These are phyloP conservation scores for Trichothecium sympodiale DNA, from an alignment of 2,329 filamentous ascomycete genomes.

Conservation along the genomic window DNA sequence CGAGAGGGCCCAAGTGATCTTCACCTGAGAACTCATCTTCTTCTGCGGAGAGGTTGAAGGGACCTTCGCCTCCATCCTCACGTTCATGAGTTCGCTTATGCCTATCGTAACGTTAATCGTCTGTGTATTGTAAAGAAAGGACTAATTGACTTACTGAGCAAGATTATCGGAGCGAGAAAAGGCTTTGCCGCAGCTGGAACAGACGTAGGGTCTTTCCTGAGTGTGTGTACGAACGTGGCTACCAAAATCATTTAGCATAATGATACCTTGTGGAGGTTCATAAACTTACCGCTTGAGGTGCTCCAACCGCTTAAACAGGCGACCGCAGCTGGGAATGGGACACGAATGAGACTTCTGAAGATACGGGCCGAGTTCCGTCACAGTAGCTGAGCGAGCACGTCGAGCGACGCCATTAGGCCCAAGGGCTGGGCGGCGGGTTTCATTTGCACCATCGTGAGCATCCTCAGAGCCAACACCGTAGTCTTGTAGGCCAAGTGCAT, in stretches of 20 bases:
- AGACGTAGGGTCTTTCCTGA: constrained; percentile 96
- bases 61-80: constrained; percentile 46
- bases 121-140: neutral
- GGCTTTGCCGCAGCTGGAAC: constrained; percentile 95
- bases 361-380: constrained; percentile 94
- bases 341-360: constrained; percentile 97
- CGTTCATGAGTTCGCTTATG: constrained; percentile 71
- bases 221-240: constrained; percentile 99
- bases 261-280: constrained; percentile 3
- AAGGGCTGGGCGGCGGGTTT: constrained; percentile 52
- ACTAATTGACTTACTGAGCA: constrained; percentile 62
- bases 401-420: constrained; percentile 68
- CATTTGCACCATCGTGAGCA: constrained; percentile 33
- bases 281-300: constrained; percentile 91
- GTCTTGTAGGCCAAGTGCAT: constrained; percentile 61
- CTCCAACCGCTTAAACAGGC: constrained; percentile 97
- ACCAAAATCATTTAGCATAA: constrained; percentile 27
- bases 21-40: constrained; percentile 76
- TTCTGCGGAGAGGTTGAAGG: constrained; percentile 61
- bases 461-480: constrained; percentile 56
- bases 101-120: constrained; percentile 30
- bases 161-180: constrained; percentile 98
- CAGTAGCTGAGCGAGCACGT: constrained; percentile 84
- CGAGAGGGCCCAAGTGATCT: constrained; percentile 70
- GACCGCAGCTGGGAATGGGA: constrained; percentile 95